These are phyloP conservation scores for Colletotrichum navitas DNA, from an alignment of 2,329 filamentous ascomycete species.

Conservation along the genomic window DNA sequence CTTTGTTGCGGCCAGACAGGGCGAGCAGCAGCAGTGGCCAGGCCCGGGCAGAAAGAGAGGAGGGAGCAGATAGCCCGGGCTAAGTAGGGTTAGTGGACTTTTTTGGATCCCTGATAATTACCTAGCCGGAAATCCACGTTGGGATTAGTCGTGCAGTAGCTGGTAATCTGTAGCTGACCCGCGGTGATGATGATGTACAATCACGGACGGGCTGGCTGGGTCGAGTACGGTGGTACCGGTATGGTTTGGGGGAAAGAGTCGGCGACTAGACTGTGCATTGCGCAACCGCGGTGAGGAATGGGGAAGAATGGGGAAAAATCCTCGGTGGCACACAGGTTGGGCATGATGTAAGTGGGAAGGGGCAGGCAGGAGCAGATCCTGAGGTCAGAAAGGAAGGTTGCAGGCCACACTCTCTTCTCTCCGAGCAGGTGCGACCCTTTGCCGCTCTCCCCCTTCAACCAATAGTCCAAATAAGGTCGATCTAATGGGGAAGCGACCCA, in stretches of 20 bases:
- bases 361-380: not conserved
- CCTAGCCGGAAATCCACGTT: conserved; percentile 18
- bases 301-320: too few relatives aligned
- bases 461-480: conserved; percentile 21
- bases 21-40: not conserved
- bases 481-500: conserved; percentile 37
- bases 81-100: conserved; percentile 4
- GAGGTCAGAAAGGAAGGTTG: too few relatives aligned
- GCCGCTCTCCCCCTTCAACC: conserved; percentile 14
- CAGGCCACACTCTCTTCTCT: not conserved
- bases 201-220: not conserved
- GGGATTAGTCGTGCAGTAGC: conserved; percentile 17
- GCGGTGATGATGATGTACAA: not conserved
- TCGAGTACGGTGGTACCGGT: too few relatives aligned
- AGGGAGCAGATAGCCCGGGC: conserved; percentile 26
- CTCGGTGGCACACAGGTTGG: not conserved
- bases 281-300: not conserved
- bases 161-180: conserved; percentile 19
- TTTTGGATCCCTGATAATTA: conserved; percentile 29
- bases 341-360: not conserved
- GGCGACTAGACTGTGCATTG: not conserved
- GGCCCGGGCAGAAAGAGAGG: not conserved
- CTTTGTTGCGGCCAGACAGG: conserved; percentile 22
- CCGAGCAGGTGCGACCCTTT: not conserved
- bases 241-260: not conserved